Conservation (phyloP, 2,329 filamentous ascomycete species). For the Tetracladium maxilliforme region DNA sequence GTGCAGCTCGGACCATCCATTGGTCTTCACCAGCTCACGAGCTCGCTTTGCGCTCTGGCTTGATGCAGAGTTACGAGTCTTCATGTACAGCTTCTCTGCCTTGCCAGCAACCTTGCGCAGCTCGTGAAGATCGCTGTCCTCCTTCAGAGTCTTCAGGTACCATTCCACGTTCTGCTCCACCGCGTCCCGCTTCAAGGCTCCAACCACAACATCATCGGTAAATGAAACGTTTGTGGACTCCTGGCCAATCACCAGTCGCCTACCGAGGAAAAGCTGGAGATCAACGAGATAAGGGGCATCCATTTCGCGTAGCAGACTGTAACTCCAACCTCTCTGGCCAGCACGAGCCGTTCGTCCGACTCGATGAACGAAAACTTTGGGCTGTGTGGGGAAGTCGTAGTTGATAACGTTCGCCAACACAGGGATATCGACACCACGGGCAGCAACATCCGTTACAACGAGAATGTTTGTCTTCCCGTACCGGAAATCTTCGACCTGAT, state of each 20-base stretch:
- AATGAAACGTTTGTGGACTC: conserved; percentile 51
- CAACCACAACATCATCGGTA: conserved; percentile 72
- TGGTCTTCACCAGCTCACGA: conserved; percentile 58
- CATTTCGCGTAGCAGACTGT: conserved; percentile 75
- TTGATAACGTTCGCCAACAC: conserved; percentile 95
- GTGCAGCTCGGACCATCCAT: conserved; percentile 62
- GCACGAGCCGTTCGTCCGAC: conserved; percentile 93
- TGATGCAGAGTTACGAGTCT: conserved; percentile 80
- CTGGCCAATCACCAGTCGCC: conserved; percentile 63
- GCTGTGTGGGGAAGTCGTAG: conserved; percentile 93
- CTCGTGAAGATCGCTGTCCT: conserved; percentile 57
- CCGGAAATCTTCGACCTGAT: conserved; percentile 84
- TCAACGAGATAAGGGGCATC: conserved; percentile 90
- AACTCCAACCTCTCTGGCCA: conserved; percentile 85
- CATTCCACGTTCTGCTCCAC: conserved; percentile 70
- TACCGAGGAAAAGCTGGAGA: conserved; percentile 86
- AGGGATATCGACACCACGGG: conserved; percentile 94
- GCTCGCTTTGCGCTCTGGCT: conserved; percentile 79
- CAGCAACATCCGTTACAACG: conserved; percentile 92
- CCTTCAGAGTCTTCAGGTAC: conserved; percentile 62
- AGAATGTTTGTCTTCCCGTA: conserved; percentile 74
- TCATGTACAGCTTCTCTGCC: conserved; percentile 85
- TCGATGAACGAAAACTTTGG: conserved; percentile 92
- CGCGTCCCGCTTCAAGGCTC: conserved; percentile 55
- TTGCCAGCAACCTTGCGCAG: conserved; percentile 66